phyloP scores from a whole-genome alignment of 495 filamentous ascomycete species.

The Aspergillus cristatus region DNA sequence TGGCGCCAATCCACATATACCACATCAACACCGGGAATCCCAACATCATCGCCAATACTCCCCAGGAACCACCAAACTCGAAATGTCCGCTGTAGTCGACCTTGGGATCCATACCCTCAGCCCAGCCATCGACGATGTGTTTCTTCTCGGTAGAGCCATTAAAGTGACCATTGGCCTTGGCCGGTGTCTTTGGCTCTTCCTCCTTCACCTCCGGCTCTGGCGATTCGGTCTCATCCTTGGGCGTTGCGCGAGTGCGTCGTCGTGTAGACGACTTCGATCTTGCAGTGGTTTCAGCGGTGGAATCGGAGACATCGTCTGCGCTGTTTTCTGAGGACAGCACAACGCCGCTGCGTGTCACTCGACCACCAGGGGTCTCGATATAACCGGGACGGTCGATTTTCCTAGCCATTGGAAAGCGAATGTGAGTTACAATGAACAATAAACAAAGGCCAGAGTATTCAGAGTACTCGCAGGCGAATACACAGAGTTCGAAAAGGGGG shows the following conservation, averaged over 20 bases:
- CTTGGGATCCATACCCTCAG: slow-evolving; percentile 60
- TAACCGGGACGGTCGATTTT: slow-evolving; percentile 49
- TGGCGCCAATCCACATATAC: slow-evolving; percentile 97
- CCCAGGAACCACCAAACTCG: slow-evolving; percentile 81
- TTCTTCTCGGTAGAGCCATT: slow-evolving; percentile 23
- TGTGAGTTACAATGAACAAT: slow-evolving; percentile 1
- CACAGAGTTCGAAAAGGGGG: slow-evolving; percentile 1
- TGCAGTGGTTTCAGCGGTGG: slow-evolving; percentile 13
- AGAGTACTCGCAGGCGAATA: not conserved
- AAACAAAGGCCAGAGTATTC: not conserved
- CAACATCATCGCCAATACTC: slow-evolving; percentile 77
- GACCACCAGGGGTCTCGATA: slow-evolving; percentile 47
- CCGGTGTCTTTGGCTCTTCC: slow-evolving; percentile 9
- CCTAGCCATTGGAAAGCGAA: slow-evolving; percentile 21
- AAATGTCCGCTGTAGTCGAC: slow-evolving; percentile 72
- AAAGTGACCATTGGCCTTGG: slow-evolving; percentile 27
- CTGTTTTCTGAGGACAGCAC: slow-evolving; percentile 18
- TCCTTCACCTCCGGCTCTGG: not conserved
- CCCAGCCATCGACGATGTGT: slow-evolving; percentile 56
- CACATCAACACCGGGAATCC: slow-evolving; percentile 91
- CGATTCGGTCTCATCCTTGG: slow-evolving; percentile 16
- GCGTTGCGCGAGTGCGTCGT: slow-evolving; percentile 23
- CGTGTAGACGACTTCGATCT: slow-evolving; percentile 23
- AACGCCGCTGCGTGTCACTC: slow-evolving; percentile 36
- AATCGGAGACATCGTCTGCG: slow-evolving; percentile 24